phyloP scores from a whole-genome alignment of 1,284 basidiomycete species.

The Apiotrichum brassicae region DNA sequence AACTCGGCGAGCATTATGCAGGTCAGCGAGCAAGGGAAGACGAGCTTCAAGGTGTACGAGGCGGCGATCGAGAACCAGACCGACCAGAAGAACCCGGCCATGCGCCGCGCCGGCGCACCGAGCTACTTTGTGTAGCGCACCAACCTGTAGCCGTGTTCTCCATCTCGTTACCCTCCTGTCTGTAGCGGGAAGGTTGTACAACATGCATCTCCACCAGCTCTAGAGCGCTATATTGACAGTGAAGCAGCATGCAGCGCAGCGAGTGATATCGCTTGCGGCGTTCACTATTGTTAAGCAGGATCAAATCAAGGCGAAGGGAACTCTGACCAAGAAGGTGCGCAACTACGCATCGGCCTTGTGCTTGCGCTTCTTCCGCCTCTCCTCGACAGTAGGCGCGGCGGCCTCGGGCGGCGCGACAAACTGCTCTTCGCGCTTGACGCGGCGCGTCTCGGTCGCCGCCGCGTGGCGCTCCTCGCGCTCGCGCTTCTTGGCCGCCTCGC shows the following conservation, averaged over 20 bases:
- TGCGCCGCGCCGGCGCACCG: constrained; percentile 30
- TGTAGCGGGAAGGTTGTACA: constrained; percentile 11
- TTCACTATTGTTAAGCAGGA: too few species aligned
- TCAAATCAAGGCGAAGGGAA: too few species aligned
- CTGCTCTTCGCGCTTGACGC: constrained; percentile 70
- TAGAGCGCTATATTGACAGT: neutral
- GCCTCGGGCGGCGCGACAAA: constrained; percentile 75
- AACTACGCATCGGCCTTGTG: constrained; percentile 11
- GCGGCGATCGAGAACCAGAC: constrained; percentile 79
- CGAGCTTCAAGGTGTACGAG: constrained; percentile 69
- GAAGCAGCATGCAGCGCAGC: too few species aligned
- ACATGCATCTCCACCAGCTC: constrained; percentile 17
- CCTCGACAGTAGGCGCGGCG: constrained; percentile 64
- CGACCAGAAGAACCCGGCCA: constrained; percentile 52
- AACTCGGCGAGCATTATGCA: constrained; percentile 99
- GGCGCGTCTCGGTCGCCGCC: constrained; percentile 60
- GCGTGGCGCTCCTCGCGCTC: constrained; percentile 58
- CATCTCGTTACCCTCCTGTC: neutral
- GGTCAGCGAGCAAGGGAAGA: constrained; percentile 54
- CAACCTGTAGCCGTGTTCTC: neutral
- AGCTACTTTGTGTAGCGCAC: constrained; percentile 19
- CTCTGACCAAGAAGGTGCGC: too few species aligned
- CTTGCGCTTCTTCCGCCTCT: constrained; percentile 61
- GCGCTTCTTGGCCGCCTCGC: constrained; percentile 39
- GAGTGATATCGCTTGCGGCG: too few species aligned